phyloP scores from a whole-genome alignment of 2,329 filamentous ascomycete genomes.

The Colletotrichum sidae region DNA sequence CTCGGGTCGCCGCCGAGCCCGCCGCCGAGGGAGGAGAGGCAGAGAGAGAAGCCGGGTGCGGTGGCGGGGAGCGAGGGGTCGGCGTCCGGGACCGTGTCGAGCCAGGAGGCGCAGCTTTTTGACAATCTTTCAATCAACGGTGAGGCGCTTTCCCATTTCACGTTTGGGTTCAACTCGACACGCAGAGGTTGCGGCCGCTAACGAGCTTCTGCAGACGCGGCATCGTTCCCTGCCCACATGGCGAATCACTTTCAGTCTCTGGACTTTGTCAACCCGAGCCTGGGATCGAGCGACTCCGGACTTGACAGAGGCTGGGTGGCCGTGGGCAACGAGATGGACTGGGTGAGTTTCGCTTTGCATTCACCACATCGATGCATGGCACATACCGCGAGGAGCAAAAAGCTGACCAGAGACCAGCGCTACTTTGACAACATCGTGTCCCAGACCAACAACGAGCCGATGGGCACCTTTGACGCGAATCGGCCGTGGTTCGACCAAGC shows the following conservation, averaged over 20 bases:
- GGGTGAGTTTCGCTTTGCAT: slow-evolving; percentile 45
- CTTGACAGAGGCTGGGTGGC: slow-evolving; percentile 53
- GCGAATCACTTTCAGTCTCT: slow-evolving; percentile 26
- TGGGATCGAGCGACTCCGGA: slow-evolving; percentile 40
- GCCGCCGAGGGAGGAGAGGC: slow-evolving; percentile 16
- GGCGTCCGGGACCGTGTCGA: slow-evolving; percentile 39
- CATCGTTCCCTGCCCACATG: neutral
- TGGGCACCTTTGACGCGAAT: slow-evolving; percentile 12
- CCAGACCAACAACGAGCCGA: slow-evolving; percentile 27
- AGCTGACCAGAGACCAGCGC: slow-evolving; percentile 21
- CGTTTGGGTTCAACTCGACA: too few relatives aligned
- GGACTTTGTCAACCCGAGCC: slow-evolving; percentile 32
- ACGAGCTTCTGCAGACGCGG: slow-evolving; percentile 10
- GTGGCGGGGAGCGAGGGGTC: slow-evolving; percentile 14
- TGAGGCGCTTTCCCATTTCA: neutral
- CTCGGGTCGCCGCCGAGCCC: slow-evolving; percentile 48
- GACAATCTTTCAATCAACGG: slow-evolving; percentile 37
- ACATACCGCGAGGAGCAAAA: neutral
- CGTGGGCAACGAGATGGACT: slow-evolving; percentile 49
- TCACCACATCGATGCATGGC: neutral
- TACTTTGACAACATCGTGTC: slow-evolving; percentile 37
- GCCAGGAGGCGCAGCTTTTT: slow-evolving; percentile 39
- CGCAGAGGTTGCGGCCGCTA: neutral
- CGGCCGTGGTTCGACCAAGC: slow-evolving; percentile 29
- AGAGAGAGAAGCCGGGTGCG: slow-evolving; percentile 37